These are phyloP conservation scores for Boletus holoroseus DNA, from an alignment of 1,284 basidiomycete genomes.

Conservation along the genomic window DNA sequence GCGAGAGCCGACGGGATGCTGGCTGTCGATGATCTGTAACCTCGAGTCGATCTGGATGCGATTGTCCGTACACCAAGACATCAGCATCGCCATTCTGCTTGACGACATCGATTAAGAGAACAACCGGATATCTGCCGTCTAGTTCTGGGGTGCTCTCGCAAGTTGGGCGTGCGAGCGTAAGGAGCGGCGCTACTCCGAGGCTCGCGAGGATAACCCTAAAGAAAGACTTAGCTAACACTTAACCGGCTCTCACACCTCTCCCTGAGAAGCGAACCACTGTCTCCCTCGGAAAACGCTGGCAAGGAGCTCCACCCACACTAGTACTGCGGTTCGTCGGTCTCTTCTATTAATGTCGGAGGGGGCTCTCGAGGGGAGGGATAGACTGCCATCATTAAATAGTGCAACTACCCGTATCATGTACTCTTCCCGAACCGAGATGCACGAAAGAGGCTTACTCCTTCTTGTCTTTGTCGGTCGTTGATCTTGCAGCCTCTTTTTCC, in stretches of 20 bases:
- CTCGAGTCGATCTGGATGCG: conserved; percentile 43
- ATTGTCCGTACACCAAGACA: conserved; percentile 46
- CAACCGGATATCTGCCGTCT: neutral
- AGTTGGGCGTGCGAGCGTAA: neutral
- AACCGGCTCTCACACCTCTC: conserved; percentile 2
- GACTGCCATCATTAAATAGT: conserved; percentile 5
- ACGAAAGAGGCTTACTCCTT: conserved; percentile 24
- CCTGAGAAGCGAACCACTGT: neutral
- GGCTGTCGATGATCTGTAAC: conserved; percentile 35
- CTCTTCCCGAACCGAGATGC: conserved; percentile 4
- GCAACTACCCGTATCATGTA: neutral
- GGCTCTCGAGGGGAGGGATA: neutral
- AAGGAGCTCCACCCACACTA: neutral
- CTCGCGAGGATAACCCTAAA: conserved; percentile 18
- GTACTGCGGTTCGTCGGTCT: neutral
- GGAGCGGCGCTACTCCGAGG: conserved; percentile 18
- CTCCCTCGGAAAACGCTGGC: conserved; percentile 2
- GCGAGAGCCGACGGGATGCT: neutral
- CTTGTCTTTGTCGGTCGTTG: conserved; percentile 41
- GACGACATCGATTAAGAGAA: conserved; percentile 18
- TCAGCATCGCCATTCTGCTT: conserved; percentile 20
- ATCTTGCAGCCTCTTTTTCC: conserved; percentile 19
- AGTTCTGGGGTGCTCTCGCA: neutral
- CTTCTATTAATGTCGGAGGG: conserved; percentile 4
- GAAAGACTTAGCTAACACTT: conserved; percentile 22